These are phyloP conservation scores for Colletotrichum eleusines DNA, from an alignment of 2,329 filamentous ascomycete genomes.

Conservation along the genomic window DNA sequence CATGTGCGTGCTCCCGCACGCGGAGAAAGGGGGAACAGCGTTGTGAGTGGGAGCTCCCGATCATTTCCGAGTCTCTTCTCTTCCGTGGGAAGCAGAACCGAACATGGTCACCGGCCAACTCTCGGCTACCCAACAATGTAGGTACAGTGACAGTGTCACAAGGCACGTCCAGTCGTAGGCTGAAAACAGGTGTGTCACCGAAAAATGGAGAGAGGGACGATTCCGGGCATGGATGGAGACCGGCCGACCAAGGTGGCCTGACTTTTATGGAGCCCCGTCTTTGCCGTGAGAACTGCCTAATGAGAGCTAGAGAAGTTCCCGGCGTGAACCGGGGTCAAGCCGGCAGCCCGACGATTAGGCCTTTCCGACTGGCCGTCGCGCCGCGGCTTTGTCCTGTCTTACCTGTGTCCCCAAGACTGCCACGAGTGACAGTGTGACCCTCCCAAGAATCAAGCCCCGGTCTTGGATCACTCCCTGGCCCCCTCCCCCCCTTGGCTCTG, in stretches of 20 bases:
- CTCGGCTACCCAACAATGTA: neutral
- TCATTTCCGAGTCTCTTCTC: neutral
- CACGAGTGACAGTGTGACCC: neutral
- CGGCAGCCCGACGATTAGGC: conserved; percentile 10
- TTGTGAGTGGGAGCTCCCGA: conserved; percentile 5
- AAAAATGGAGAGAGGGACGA: conserved; percentile 28
- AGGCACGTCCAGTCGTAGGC: neutral
- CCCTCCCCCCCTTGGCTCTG: neutral
- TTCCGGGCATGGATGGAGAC: conserved; percentile 29
- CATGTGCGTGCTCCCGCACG: neutral
- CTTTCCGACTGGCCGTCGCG: conserved; percentile 21
- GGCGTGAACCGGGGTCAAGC: conserved; percentile 40
- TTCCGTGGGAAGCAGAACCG: no score
- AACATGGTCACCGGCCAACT: neutral
- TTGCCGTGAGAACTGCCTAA: conserved; percentile 18
- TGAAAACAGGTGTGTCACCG: neutral
- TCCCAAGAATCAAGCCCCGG: neutral
- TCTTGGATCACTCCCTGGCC: neutral
- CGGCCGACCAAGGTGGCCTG: conserved; percentile 36
- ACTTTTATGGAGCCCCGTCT: conserved; percentile 36
- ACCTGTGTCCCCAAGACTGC: neutral
- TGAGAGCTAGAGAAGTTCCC: conserved; percentile 31
- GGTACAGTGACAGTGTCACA: neutral
- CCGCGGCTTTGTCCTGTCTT: neutral
- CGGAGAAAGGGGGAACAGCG: no score